Evolutionary conservation across 352 stramenopile genomes (phyloP).

Genomic region (Globisporangium orthogonon): DNA sequence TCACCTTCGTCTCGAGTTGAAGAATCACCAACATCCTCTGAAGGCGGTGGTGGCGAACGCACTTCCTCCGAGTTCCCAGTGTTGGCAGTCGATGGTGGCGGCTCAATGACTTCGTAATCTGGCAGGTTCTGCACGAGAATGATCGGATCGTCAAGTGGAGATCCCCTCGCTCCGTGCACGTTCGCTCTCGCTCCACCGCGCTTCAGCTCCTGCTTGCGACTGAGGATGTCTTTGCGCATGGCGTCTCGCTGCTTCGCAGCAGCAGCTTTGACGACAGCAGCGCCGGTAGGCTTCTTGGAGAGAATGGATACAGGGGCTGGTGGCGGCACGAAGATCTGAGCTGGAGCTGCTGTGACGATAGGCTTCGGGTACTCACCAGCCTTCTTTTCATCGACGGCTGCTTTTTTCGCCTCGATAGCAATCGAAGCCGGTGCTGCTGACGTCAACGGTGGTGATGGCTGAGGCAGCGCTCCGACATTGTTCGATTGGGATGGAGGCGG

Average conservation of each 20-base stretch:
- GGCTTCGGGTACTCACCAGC: slow-evolving; percentile 11
- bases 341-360: background rate
- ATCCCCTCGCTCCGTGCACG: slow-evolving; percentile 1
- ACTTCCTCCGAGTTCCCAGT: background rate
- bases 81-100: background rate
- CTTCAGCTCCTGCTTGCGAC: slow-evolving; percentile 32
- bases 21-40: background rate
- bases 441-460: slow-evolving; percentile 5
- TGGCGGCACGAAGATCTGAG: slow-evolving; percentile 4
- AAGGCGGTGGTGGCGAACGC: slow-evolving; percentile 14
- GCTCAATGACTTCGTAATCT: slow-evolving; percentile 13
- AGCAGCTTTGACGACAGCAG: slow-evolving; percentile 6
- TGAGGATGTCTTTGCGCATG: slow-evolving; percentile 30
- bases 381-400: background rate
- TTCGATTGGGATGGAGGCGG: background rate
- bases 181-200: background rate
- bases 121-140: slow-evolving; percentile 71
- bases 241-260: slow-evolving; percentile 12
- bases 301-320: background rate
- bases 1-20: slow-evolving; percentile 9
- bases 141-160: slow-evolving; percentile 52
- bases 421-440: slow-evolving; percentile 3
- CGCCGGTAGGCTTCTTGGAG: background rate
- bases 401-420: slow-evolving; percentile 6
- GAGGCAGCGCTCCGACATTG: background rate